Base-by-base conservation (phyloP, 2,329 filamentous ascomycete species). In the Ophiosphaerella herpotricha region DNA sequence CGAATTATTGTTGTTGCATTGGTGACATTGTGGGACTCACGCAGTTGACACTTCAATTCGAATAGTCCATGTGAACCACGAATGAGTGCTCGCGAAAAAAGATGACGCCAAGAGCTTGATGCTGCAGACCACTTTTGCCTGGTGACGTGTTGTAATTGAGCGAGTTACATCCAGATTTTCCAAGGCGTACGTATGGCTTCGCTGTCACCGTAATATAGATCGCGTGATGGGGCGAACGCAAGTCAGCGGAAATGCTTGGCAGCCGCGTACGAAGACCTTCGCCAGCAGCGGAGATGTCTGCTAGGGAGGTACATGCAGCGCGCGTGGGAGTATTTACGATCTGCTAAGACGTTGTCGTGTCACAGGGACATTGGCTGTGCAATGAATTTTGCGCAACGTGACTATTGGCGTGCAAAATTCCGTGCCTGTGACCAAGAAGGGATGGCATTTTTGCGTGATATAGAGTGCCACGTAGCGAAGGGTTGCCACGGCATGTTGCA, bases 341-440 rank as follows among this genome's bases (percentile, higher is more conserved):
- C 18, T 39, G 18, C 29, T 37, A 40, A 46, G 44, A 31, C 36
- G 37, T 46, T 40, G 44, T 40, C 44, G 44, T 46, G 44, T 40
- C 37, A 46, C 37, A 40, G 21, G 26, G 26, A 34, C n/a, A 23
- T 34, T 33, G 40, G 40, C 9, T 18, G 24, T 31, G 40, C 40
- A 34, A 26, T 12, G 24, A 9, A 16, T 11, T 32, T 21, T 4
- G 34, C 35, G 31, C n/a, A n/a, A 36, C 26, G 18, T 29, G 31
- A 23, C 18, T 2, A 37, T 41, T 46, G 44, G 44, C 37, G 36
- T 26, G 11, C 37, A 26, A 35, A 35, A 34, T 31, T 35, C n/a
- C 18, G 21, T 40, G 37, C 11, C 26, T n/a, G 13, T 33, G 26
- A 18, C 14, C 39, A 35, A 45, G 14, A 11, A 16, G 5, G 23